phyloP scores from a whole-genome alignment of 345 rosid species.

The Rhodamnia rubescens region DNA sequence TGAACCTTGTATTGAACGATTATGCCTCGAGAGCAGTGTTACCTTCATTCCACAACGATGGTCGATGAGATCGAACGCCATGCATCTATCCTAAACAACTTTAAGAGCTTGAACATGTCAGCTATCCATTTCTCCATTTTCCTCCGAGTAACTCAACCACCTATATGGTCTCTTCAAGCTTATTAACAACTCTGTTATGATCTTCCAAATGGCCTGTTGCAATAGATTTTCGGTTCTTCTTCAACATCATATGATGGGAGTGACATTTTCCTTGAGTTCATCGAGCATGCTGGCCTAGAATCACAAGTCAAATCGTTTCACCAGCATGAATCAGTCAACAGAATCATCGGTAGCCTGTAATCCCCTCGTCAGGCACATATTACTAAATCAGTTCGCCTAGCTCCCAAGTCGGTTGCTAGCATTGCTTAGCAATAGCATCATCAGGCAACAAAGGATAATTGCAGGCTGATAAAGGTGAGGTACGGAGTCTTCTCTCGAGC shows the following conservation, averaged over 20 bases:
- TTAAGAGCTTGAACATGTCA: not conserved
- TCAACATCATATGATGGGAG: not conserved
- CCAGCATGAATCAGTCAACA: not conserved
- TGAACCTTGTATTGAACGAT: not conserved
- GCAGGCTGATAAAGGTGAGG: not conserved
- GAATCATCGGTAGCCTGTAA: not conserved
- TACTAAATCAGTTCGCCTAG: not conserved
- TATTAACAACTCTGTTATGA: not conserved
- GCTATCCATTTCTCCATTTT: not conserved
- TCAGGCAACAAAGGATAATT: not conserved
- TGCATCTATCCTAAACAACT: not conserved
- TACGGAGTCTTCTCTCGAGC: not conserved
- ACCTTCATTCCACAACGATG: not conserved
- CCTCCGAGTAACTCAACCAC: not conserved
- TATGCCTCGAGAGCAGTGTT: not conserved
- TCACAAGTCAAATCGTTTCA: not conserved
- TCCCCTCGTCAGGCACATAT: not conserved
- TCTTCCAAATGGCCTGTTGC: not conserved
- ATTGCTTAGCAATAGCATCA: not conserved
- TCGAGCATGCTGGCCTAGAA: not conserved
- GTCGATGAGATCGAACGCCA: not conserved
- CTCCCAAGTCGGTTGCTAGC: not conserved
- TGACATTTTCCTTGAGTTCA: not conserved
- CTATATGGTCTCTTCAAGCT: not conserved
- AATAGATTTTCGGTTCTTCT: not conserved